Conservation (phyloP, 441 rosid genomes). For the Dalechampia spathulata region DNA sequence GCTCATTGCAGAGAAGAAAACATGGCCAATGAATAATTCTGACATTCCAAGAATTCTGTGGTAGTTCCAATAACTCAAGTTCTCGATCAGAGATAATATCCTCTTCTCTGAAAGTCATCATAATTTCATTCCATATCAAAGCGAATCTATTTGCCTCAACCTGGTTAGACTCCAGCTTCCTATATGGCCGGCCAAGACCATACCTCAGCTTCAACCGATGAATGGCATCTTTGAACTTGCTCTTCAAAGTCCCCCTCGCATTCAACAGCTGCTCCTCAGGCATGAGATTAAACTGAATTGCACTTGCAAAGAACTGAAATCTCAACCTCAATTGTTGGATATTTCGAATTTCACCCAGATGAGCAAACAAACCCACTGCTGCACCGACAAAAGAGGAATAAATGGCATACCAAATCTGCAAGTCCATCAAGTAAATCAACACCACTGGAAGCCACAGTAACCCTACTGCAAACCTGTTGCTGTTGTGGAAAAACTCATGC, state of each 20-base stretch:
- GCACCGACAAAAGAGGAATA: slow-evolving; percentile 79
- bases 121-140: slow-evolving; percentile 85
- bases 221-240: slow-evolving; percentile 69
- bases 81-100: slow-evolving; percentile 80
- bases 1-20: slow-evolving; percentile 77
- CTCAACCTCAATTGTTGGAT: slow-evolving; percentile 79
- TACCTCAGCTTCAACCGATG: slow-evolving; percentile 79
- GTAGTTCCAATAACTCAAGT: slow-evolving; percentile 77
- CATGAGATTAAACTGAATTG: slow-evolving; percentile 90
- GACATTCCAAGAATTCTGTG: slow-evolving; percentile 73
- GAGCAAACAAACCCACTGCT: slow-evolving; percentile 67
- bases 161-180: slow-evolving; percentile 83
- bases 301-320: slow-evolving; percentile 89
- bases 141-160: slow-evolving; percentile 83
- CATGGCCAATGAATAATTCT: slow-evolving; percentile 88
- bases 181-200: slow-evolving; percentile 79
- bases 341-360: slow-evolving; percentile 88
- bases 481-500: slow-evolving; percentile 42
- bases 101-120: slow-evolving; percentile 73
- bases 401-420: slow-evolving; percentile 85
- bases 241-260: slow-evolving; percentile 57
- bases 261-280: slow-evolving; percentile 80
- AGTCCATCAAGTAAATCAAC: slow-evolving; percentile 74
- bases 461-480: slow-evolving; percentile 69
- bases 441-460: slow-evolving; percentile 87